Conservation (phyloP, 2,329 filamentous ascomycete species). For the Penicillium sp. region DNA sequence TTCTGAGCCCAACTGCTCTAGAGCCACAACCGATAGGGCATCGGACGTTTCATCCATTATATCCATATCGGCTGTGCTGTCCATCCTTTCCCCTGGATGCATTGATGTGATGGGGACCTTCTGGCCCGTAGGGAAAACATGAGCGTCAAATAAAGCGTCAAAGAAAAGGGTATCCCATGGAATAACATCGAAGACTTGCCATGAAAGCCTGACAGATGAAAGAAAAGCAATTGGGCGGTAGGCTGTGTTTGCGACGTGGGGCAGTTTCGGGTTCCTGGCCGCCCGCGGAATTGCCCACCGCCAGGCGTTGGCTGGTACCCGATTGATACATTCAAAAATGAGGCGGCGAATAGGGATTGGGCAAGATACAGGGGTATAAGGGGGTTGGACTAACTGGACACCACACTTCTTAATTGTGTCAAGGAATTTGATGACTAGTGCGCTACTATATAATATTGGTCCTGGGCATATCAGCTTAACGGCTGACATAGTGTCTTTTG, state of each 20-base stretch:
- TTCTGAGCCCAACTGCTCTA: not conserved
- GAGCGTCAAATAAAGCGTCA: not conserved
- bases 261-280: too few relatives aligned
- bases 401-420: too few relatives aligned
- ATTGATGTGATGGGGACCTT: not conserved
- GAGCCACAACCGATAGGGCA: not conserved
- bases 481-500: too few relatives aligned
- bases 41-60: slow-evolving; percentile 8
- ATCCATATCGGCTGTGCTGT: not conserved
- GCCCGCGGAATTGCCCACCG: not conserved
- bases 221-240: not conserved
- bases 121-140: not conserved
- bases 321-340: too few relatives aligned
- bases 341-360: too few relatives aligned
- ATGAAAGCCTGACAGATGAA: too few relatives aligned
- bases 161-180: not conserved
- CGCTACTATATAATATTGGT: too few relatives aligned
- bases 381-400: too few relatives aligned
- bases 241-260: not conserved
- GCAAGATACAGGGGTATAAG: too few relatives aligned
- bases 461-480: too few relatives aligned
- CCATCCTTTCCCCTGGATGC: not conserved
- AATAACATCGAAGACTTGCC: not conserved
- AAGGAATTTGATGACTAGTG: too few relatives aligned
- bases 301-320: not conserved